phyloP scores from a whole-genome alignment of 441 rosid genomes.

The Macaranga tanarius region DNA sequence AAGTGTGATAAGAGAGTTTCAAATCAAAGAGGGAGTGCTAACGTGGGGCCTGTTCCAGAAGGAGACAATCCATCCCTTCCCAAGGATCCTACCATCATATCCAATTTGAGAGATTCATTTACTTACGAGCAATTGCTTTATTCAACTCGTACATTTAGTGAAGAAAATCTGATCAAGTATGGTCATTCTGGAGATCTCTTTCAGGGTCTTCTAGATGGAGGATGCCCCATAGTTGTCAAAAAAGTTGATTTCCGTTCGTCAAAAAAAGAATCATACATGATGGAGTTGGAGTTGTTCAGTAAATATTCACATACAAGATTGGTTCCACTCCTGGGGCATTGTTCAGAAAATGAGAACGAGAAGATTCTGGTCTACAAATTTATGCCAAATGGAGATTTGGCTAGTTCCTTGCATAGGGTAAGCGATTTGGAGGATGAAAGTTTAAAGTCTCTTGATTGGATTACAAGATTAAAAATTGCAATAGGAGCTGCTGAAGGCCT shows the following conservation, averaged over 20 bases:
- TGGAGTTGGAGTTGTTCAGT: conserved; percentile 71
- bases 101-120: conserved; percentile 61
- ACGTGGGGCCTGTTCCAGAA: conserved; percentile 58
- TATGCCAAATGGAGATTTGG: conserved; percentile 83
- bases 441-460: conserved; percentile 89
- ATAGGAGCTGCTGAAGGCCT: conserved; percentile 91
- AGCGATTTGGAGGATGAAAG: conserved; percentile 46
- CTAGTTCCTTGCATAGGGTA: conserved; percentile 65
- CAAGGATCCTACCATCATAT: conserved; percentile 38
- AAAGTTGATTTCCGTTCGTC: conserved; percentile 46
- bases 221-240: conserved; percentile 54
- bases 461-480: conserved; percentile 93
- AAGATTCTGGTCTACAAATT: conserved; percentile 76
- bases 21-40: conserved; percentile 46
- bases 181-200: conserved; percentile 93
- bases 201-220: conserved; percentile 61
- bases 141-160: conserved; percentile 59
- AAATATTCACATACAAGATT: conserved; percentile 65
- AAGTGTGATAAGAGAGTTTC: conserved; percentile 37
- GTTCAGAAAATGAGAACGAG: conserved; percentile 67
- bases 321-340: conserved; percentile 83
- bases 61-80: conserved; percentile 47
- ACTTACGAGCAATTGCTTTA: conserved; percentile 56
- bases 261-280: conserved; percentile 48
- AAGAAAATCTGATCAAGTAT: conserved; percentile 66